These are phyloP conservation scores for Globisporangium orthogonon DNA, from an alignment of 352 stramenopile species.

Conservation along the genomic window DNA sequence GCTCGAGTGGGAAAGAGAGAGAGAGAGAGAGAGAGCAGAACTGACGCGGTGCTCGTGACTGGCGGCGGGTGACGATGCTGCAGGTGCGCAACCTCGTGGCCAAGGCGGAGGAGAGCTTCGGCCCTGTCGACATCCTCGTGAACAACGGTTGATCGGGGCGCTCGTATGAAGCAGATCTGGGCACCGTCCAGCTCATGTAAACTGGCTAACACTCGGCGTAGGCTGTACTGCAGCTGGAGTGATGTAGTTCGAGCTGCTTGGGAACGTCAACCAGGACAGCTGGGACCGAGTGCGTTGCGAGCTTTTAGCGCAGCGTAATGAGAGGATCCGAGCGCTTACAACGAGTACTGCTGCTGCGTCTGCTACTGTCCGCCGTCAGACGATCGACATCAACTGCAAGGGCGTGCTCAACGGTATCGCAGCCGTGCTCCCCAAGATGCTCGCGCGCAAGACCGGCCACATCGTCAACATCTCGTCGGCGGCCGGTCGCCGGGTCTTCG, in stretches of 20 bases:
- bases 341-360: neutral
- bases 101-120: conserved; percentile 52
- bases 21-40: no score
- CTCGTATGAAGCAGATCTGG: neutral
- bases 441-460: conserved; percentile 65
- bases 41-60: no score
- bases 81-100: conserved; percentile 52
- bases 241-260: conserved; percentile 91
- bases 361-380: conserved; percentile 18
- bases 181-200: no score
- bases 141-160: conserved; percentile 55
- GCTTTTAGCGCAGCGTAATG: neutral
- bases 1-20: no score
- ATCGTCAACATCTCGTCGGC: conserved; percentile 87
- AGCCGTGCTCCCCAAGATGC: conserved; percentile 61
- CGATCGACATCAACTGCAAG: conserved; percentile 93
- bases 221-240: conserved; percentile 68
- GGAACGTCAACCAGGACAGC: conserved; percentile 88
- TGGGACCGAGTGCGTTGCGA: conserved; percentile 57
- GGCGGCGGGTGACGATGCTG: neutral
- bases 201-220: no score
- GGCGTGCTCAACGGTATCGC: conserved; percentile 88
- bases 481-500: conserved; percentile 73
- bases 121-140: conserved; percentile 83
- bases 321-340: neutral